These are phyloP conservation scores for Penicillium sp. DNA, from an alignment of 2,329 filamentous ascomycete genomes.

Conservation along the genomic window DNA sequence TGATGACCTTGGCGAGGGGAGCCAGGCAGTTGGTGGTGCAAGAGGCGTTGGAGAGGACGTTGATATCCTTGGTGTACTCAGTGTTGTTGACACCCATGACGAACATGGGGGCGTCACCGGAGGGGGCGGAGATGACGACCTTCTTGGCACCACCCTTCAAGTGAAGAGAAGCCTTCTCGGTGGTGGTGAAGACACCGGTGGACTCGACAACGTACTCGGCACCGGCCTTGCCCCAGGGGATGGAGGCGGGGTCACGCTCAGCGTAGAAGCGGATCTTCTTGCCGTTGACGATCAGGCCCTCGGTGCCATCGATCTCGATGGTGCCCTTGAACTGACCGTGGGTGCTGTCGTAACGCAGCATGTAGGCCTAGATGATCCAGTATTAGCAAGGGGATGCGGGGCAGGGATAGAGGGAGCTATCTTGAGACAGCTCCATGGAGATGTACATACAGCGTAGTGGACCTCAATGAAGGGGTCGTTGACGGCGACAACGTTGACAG, in stretches of 20 bases:
- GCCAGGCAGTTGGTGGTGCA: constrained; percentile 99
- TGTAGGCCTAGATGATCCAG: constrained; percentile 72
- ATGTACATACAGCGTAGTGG: constrained; percentile 83
- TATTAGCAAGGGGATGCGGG: neutral
- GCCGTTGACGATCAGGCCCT: constrained; percentile 83
- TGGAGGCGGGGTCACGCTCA: constrained; percentile 84
- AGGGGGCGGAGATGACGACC: constrained; percentile 68
- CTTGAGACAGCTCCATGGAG: neutral
- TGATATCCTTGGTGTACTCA: constrained; percentile 83
- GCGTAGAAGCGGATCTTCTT: constrained; percentile 94
- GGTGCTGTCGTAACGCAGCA: constrained; percentile 99
- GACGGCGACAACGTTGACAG: constrained; percentile 91
- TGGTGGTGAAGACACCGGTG: constrained; percentile 99
- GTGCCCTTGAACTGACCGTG: constrained; percentile 97
- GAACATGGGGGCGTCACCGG: constrained; percentile 93
- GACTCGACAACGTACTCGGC: constrained; percentile 96
- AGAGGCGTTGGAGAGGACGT: constrained; percentile 98
- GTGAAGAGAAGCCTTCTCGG: constrained; percentile 90
- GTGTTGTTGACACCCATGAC: constrained; percentile 99
- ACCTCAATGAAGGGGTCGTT: constrained; percentile 99
- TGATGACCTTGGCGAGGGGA: constrained; percentile 97
- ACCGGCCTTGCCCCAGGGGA: constrained; percentile 85
- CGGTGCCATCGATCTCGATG: constrained; percentile 66
- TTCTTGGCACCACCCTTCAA: constrained; percentile 98
- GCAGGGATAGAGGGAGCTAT: too few species aligned